phyloP scores from a whole-genome alignment of 352 stramenopile species.

The Halophytophthora polymorphica region DNA sequence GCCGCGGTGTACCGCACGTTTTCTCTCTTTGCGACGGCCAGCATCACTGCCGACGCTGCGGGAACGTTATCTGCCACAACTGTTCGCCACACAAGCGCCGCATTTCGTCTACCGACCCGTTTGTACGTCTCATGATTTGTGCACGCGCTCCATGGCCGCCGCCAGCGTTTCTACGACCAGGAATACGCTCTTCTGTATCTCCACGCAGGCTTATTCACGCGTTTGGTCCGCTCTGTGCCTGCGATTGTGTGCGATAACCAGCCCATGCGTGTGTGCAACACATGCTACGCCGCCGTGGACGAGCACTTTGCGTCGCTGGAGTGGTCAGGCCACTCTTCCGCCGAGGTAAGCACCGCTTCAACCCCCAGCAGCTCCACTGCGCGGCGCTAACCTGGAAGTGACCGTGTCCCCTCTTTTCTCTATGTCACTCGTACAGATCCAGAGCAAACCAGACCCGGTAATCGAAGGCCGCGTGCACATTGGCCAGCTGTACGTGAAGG shows the following conservation, averaged over 20 bases:
- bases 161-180: too few relatives aligned
- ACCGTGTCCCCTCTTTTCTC: too few relatives aligned
- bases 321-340: conserved; percentile 75
- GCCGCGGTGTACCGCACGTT: background rate
- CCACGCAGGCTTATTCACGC: background rate
- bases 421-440: conserved; percentile 25
- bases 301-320: conserved; percentile 83
- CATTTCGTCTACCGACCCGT: conserved; percentile 76
- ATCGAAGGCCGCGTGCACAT: conserved; percentile 83
- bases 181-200: background rate
- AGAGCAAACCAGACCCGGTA: conserved; percentile 70
- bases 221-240: background rate
- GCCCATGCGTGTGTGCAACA: conserved; percentile 86
- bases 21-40: conserved; percentile 18
- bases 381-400: background rate
- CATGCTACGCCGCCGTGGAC: conserved; percentile 80
- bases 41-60: conserved; percentile 81
- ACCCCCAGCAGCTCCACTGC: background rate
- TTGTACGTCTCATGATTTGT: conserved; percentile 46
- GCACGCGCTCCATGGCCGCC: too few relatives aligned
- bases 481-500: conserved; percentile 83
- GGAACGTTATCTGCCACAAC: conserved; percentile 85
- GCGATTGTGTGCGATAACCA: conserved; percentile 16
- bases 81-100: conserved; percentile 84
- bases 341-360: conserved; percentile 34